These are phyloP conservation scores for Penicillium sclerotiorum DNA, from an alignment of 2,329 filamentous ascomycete genomes.

Conservation along the genomic window DNA sequence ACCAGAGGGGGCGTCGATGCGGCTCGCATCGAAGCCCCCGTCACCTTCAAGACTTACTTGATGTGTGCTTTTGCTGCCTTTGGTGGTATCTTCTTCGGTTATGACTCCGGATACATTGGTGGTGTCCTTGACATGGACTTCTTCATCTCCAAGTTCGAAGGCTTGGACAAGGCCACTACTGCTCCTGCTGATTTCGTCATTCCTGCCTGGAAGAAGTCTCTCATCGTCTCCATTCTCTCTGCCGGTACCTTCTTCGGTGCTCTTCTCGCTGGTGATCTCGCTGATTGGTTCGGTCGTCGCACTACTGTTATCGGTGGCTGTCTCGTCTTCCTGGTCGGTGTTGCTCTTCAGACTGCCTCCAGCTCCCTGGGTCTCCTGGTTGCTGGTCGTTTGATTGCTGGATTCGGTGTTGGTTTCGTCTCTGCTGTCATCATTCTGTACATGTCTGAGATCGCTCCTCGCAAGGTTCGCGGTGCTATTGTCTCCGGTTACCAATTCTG, in stretches of 20 bases:
- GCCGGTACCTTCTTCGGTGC: constrained; percentile 78
- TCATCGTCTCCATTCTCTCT: constrained; percentile 77
- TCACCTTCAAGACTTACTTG: constrained; percentile 62
- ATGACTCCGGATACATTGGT: constrained; percentile 60
- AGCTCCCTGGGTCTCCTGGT: constrained; percentile 64
- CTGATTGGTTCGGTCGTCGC: constrained; percentile 68
- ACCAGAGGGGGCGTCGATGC: constrained; percentile 50
- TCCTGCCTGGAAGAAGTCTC: constrained; percentile 55
- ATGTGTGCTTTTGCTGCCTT: constrained; percentile 64
- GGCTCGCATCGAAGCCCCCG: constrained; percentile 60
- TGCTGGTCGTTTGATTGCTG: constrained; percentile 72
- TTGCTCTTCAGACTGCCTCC: constrained; percentile 66
- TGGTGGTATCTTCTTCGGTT: constrained; percentile 64
- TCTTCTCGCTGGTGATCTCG: constrained; percentile 73
- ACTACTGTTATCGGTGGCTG: constrained; percentile 74
- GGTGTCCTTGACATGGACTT: constrained; percentile 55
- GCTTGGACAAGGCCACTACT: constrained; percentile 32
- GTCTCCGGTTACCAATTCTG: constrained; percentile 85
- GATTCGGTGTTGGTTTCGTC: constrained; percentile 78
- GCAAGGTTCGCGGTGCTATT: constrained; percentile 75
- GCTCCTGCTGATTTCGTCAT: constrained; percentile 44
- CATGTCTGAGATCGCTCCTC: constrained; percentile 79
- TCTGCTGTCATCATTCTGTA: constrained; percentile 81
- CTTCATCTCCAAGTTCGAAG: constrained; percentile 48
- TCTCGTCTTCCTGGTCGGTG: constrained; percentile 69